phyloP scores from a whole-genome alignment of 1,284 basidiomycete species.

The Rhodotorula glutinis region DNA sequence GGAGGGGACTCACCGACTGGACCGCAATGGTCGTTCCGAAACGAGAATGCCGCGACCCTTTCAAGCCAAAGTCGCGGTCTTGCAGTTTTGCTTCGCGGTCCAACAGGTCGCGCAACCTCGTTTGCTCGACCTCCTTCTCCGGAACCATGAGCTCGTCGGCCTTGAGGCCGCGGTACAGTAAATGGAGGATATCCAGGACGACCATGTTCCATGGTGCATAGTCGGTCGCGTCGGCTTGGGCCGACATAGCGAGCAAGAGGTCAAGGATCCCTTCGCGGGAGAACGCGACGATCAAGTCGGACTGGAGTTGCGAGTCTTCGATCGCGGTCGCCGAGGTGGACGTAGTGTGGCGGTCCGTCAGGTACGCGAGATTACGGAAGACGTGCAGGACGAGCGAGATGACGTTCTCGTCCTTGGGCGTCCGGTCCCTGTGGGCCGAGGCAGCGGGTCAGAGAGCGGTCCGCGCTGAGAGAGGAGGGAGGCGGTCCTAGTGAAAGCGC shows the following conservation, averaged over 20 bases:
- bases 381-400: slow-evolving; percentile 84
- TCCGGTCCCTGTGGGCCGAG: slow-evolving; percentile 55
- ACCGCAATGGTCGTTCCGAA: slow-evolving; percentile 90
- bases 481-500: neutral
- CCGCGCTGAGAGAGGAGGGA: neutral
- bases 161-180: slow-evolving; percentile 73
- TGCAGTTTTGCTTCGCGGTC: slow-evolving; percentile 26
- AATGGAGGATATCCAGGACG: slow-evolving; percentile 82
- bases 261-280: slow-evolving; percentile 70
- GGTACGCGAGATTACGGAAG: slow-evolving; percentile 82
- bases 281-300: slow-evolving; percentile 67
- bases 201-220: slow-evolving; percentile 81
- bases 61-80: slow-evolving; percentile 12
- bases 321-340: slow-evolving; percentile 68
- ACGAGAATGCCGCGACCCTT: slow-evolving; percentile 76
- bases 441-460: neutral
- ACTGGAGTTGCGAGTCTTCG: slow-evolving; percentile 62
- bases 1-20: slow-evolving; percentile 51
- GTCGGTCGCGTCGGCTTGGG: slow-evolving; percentile 68
- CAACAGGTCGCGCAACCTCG: slow-evolving; percentile 54
- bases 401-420: slow-evolving; percentile 75
- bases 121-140: slow-evolving; percentile 58
- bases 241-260: slow-evolving; percentile 75
- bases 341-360: slow-evolving; percentile 71
- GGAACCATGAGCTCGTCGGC: slow-evolving; percentile 63